phyloP scores from a whole-genome alignment of 257 asterid species.

The Eucommia ulmoides region DNA sequence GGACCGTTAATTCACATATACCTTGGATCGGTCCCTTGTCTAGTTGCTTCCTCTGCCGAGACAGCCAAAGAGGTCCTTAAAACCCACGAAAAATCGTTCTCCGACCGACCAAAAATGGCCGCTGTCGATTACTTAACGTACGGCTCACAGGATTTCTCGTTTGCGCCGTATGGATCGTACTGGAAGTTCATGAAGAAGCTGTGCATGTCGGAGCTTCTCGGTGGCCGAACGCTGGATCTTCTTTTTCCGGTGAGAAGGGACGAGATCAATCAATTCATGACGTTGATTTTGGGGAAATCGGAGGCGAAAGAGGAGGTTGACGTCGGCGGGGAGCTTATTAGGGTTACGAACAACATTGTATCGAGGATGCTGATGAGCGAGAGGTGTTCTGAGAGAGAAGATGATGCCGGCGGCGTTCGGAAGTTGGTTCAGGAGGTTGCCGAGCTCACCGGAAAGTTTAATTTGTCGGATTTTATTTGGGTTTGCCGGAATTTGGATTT shows the following conservation, averaged over 20 bases:
- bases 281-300: constrained; percentile 15
- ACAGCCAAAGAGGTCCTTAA: constrained; percentile 47
- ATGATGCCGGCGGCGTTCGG: constrained; percentile 41
- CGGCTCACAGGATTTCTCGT: constrained; percentile 63
- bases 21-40: constrained; percentile 52
- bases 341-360: constrained; percentile 37
- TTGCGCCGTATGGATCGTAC: constrained; percentile 54
- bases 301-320: constrained; percentile 25
- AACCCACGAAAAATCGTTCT: constrained; percentile 41
- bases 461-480: constrained; percentile 52
- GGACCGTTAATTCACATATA: constrained; percentile 46
- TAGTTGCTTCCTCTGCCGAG: constrained; percentile 62
- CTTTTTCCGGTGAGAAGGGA: constrained; percentile 38
- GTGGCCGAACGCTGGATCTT: constrained; percentile 45
- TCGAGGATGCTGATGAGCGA: constrained; percentile 58
- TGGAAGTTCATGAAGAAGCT: constrained; percentile 78
- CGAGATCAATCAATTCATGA: constrained; percentile 26
- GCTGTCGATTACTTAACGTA: constrained; percentile 48
- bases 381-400: constrained; percentile 40
- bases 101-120: constrained; percentile 35
- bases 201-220: constrained; percentile 68
- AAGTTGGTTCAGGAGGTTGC: constrained; percentile 37
- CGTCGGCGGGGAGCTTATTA: constrained; percentile 44
- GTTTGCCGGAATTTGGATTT: constrained; percentile 58
- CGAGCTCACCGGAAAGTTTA: constrained; percentile 46